Conservation (phyloP, 139 green algal species). For the Mesotaenium endlicherianum region DNA sequence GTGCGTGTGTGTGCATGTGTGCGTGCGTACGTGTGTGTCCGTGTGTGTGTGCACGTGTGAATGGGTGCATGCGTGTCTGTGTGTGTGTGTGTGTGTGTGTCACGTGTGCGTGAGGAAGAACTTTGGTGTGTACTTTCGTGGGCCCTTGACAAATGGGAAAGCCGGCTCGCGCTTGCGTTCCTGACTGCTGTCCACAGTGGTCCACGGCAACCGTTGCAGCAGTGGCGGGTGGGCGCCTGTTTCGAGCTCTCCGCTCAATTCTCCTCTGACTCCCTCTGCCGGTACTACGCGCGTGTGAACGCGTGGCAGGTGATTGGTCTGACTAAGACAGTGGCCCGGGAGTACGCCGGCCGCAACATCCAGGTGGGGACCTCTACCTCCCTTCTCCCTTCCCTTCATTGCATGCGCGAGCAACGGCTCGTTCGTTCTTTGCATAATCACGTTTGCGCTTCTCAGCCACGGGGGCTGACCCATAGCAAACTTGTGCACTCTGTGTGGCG, state of each 20-base stretch:
- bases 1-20: background rate
- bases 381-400: too few relatives aligned
- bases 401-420: too few relatives aligned
- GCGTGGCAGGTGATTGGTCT: constrained; percentile 48
- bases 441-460: too few relatives aligned
- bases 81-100: background rate
- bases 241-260: background rate
- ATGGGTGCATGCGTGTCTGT: constrained; percentile 1
- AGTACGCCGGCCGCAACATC: constrained; percentile 59
- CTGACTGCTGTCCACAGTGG: background rate
- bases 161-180: background rate
- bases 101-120: background rate
- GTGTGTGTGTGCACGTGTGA: background rate
- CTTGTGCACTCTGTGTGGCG: too few relatives aligned
- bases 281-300: background rate
- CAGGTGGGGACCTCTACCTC: constrained; percentile 11
- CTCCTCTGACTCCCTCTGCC: background rate
- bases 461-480: too few relatives aligned
- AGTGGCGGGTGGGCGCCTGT: too few relatives aligned
- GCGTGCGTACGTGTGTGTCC: background rate
- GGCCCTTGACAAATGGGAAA: background rate
- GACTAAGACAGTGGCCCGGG: constrained; percentile 57
- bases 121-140: background rate
- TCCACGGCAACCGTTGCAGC: constrained; percentile 16
- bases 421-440: too few relatives aligned